These are phyloP conservation scores for Candida buenavistaensis DNA, from an alignment of 1,139 yeast genomes.

Conservation along the genomic window DNA sequence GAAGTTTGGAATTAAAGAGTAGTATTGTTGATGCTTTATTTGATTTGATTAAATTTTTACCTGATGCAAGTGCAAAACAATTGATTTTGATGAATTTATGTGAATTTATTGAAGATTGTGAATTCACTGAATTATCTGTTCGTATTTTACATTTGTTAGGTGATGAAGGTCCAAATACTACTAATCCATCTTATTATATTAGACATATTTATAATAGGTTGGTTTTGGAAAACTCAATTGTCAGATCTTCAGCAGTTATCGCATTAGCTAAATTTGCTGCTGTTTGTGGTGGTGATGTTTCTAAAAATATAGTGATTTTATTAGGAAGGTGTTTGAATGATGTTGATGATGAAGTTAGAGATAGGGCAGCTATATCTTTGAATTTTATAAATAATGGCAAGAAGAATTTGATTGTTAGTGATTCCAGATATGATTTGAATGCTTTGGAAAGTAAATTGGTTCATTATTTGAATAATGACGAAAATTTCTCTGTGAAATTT, in stretches of 20 bases:
- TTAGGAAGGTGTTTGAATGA: constrained; percentile 85
- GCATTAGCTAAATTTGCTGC: constrained; percentile 90
- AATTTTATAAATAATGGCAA: constrained; percentile 57
- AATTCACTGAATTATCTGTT: constrained; percentile 88
- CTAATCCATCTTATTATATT: constrained; percentile 86
- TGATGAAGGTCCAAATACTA: constrained; percentile 87
- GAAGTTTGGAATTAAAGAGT: constrained; percentile 81
- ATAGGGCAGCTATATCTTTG: constrained; percentile 88
- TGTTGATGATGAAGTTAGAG: constrained; percentile 96
- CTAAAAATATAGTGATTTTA: constrained; percentile 70
- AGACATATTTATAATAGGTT: constrained; percentile 97
- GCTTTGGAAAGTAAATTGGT: constrained; percentile 78
- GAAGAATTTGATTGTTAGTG: constrained; percentile 63
- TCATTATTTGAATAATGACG: constrained; percentile 62
- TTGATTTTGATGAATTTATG: constrained; percentile 84
- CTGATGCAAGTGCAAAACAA: constrained; percentile 72
- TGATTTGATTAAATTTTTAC: constrained; percentile 85
- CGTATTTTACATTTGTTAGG: constrained; percentile 90
- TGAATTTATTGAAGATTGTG: constrained; percentile 98
- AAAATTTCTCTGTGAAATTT: constrained; percentile 64
- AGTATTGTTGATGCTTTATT: constrained; percentile 87
- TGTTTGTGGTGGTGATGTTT: constrained; percentile 67
- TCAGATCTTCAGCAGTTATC: constrained; percentile 93
- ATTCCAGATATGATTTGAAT: constrained; percentile 68
- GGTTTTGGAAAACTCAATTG: constrained; percentile 91